These are phyloP conservation scores for Kockovaella imperatae DNA, from an alignment of 768 basidiomycete genomes.

Conservation along the genomic window DNA sequence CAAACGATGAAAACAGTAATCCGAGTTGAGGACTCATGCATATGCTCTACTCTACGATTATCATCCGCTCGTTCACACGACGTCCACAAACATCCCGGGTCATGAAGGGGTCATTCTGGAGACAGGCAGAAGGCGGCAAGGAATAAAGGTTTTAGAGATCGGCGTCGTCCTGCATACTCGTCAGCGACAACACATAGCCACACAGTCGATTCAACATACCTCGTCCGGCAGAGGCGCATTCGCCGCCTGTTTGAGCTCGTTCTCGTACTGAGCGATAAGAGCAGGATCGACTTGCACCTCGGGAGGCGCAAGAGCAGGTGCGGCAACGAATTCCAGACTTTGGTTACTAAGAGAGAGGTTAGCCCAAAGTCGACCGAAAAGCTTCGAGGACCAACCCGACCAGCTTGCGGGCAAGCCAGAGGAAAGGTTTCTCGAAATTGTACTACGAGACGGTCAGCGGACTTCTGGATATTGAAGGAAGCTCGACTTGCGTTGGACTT, in stretches of 20 bases:
- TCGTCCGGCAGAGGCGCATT: slow-evolving; percentile 94
- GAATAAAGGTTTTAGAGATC: slow-evolving; percentile 26
- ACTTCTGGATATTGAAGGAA: background rate
- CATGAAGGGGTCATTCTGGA: slow-evolving; percentile 1
- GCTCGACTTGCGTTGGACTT: slow-evolving; percentile 66
- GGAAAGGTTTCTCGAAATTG: slow-evolving; percentile 99
- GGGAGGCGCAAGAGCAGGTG: slow-evolving; percentile 88
- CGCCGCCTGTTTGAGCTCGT: slow-evolving; percentile 77
- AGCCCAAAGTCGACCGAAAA: too few relatives aligned
- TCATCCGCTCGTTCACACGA: background rate
- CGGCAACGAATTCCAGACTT: slow-evolving; percentile 87
- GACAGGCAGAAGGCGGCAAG: background rate
- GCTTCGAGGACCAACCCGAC: slow-evolving; percentile 64
- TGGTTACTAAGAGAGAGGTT: slow-evolving; percentile 56
- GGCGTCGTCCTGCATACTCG: slow-evolving; percentile 38
- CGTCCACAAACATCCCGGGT: background rate
- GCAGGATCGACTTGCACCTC: slow-evolving; percentile 74
- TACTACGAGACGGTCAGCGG: slow-evolving; percentile 48
- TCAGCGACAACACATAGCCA: background rate
- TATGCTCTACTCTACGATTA: slow-evolving; percentile 5
- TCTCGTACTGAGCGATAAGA: slow-evolving; percentile 71
- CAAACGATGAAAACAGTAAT: background rate
- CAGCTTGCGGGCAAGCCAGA: slow-evolving; percentile 96
- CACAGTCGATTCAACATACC: slow-evolving; percentile 44
- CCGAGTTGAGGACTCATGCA: slow-evolving; percentile 5